Conservation (phyloP, 2,329 filamentous ascomycete species). For the Periconia macrospinosa region DNA sequence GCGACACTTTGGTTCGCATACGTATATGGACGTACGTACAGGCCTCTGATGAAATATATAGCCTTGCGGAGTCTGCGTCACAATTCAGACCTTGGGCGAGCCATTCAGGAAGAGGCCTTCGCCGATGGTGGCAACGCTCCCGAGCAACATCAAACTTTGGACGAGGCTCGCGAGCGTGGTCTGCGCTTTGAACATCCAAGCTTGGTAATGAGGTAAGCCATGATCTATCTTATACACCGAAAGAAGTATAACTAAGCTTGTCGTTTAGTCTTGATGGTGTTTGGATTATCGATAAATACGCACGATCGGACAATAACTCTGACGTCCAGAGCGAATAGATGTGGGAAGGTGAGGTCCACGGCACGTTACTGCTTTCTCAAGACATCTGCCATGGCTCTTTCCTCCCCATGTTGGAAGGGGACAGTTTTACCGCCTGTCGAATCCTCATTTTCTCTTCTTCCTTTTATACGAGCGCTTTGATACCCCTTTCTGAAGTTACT, state of each 20-base stretch:
- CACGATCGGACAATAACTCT: constrained; percentile 25
- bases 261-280: constrained; percentile 63
- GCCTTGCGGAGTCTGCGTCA: constrained; percentile 81
- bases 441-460: not conserved
- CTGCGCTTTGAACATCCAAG: constrained; percentile 76
- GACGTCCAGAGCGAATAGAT: constrained; percentile 11
- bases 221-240: not conserved
- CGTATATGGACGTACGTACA: constrained; percentile 78
- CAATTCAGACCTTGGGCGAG: constrained; percentile 51
- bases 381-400: not conserved
- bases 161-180: constrained; percentile 72
- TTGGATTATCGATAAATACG: constrained; percentile 58
- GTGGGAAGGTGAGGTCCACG: not conserved
- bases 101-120: constrained; percentile 46
- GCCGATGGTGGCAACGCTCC: constrained; percentile 9
- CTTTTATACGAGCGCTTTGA: constrained; percentile 5
- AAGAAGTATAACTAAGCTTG: constrained; percentile 13
- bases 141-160: constrained; percentile 61
- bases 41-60: constrained; percentile 89
- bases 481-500: constrained; percentile 12
- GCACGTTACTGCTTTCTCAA: not conserved
- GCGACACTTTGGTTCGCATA: constrained; percentile 88
- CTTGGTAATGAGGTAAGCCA: constrained; percentile 65
- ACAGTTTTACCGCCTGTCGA: not conserved
- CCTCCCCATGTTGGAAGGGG: not conserved